phyloP scores from a whole-genome alignment of 208 protist species.

The Trypanosoma cruzi region DNA sequence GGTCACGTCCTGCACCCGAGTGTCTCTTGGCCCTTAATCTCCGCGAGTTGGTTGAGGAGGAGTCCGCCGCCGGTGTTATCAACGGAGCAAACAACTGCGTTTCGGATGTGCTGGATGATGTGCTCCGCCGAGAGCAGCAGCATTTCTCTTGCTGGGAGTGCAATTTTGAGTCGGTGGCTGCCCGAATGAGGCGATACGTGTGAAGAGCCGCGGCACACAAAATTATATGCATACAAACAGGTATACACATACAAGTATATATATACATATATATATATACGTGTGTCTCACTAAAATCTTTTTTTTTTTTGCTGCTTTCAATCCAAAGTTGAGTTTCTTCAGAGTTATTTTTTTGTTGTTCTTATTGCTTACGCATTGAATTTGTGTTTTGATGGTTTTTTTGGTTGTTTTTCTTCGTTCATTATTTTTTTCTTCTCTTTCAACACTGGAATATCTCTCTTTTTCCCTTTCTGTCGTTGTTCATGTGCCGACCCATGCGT shows the following conservation, averaged over 20 bases:
- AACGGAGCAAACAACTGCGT: background rate
- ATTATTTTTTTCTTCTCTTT: background rate
- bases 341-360: background rate
- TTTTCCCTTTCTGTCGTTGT: background rate
- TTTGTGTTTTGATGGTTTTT: too few species aligned
- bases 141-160: slow-evolving; percentile 10
- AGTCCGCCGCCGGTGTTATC: background rate
- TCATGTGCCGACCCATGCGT: background rate
- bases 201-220: background rate
- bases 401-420: slow-evolving; percentile 9
- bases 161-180: slow-evolving; percentile 15
- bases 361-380: background rate
- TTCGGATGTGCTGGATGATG: slow-evolving; percentile 7
- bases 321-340: background rate
- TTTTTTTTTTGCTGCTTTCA: slow-evolving; percentile 24
- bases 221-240: background rate
- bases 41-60: slow-evolving; percentile 14
- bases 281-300: slow-evolving; percentile 1
- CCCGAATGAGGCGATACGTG: slow-evolving; percentile 8
- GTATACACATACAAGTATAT: too few species aligned
- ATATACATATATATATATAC: too few species aligned
- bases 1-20: slow-evolving; percentile 25
- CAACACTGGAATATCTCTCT: background rate
- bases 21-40: slow-evolving; percentile 23
- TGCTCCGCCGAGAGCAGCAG: slow-evolving; percentile 19